phyloP scores from a whole-genome alignment of 768 basidiomycete species.

The Serendipita indica region DNA sequence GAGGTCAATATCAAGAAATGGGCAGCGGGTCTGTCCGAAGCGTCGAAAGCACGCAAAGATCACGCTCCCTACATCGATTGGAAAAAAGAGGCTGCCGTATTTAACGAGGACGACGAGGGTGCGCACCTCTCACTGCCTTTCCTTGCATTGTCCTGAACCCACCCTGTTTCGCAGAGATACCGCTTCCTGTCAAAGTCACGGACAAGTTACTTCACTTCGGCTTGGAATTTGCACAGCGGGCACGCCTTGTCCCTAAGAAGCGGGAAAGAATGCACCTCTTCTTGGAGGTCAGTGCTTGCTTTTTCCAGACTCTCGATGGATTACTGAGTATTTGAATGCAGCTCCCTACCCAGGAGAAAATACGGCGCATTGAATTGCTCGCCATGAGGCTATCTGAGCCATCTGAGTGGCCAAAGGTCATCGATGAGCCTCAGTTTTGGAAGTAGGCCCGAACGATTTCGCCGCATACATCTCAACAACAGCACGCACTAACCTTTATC shows the following conservation, averaged over 20 bases:
- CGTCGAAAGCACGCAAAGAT: not conserved
- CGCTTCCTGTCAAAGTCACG: not conserved
- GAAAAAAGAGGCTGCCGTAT: not conserved
- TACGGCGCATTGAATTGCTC: constrained; percentile 3
- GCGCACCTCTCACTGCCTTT: not conserved
- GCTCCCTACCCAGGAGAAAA: constrained; percentile 1
- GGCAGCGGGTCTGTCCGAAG: not conserved
- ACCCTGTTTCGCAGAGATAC: not conserved
- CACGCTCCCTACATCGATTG: not conserved
- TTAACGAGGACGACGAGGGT: not conserved
- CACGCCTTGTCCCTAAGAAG: not conserved
- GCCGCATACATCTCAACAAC: too few species aligned
- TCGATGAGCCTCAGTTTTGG: not conserved
- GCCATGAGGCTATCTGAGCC: not conserved
- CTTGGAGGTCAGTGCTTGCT: not conserved
- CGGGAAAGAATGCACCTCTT: constrained; percentile 3
- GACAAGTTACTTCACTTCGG: not conserved
- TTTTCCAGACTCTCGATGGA: not conserved
- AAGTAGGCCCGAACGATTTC: not conserved
- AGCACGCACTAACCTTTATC: too few species aligned
- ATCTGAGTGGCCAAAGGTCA: not conserved
- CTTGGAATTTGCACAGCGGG: not conserved
- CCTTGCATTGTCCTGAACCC: too few species aligned
- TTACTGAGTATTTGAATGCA: not conserved
- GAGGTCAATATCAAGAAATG: not conserved